Evolutionary conservation across 2,329 filamentous ascomycete genomes (phyloP).

Genomic region (Coniochaeta sp.): DNA sequence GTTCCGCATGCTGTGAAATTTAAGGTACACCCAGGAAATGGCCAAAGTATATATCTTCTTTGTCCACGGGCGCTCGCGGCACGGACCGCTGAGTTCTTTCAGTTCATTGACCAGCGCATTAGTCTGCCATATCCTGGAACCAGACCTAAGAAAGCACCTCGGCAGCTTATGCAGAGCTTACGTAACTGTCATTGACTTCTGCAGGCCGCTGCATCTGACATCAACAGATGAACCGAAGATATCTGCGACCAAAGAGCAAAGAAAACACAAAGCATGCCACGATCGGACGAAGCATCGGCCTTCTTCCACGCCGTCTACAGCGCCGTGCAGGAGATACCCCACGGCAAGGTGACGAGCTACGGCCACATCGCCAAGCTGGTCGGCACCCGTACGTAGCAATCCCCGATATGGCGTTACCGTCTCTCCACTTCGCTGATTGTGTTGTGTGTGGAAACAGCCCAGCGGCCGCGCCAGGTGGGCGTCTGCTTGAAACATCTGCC

Average conservation of each 20-base stretch:
- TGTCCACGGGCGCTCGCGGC: neutral
- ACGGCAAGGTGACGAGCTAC: conserved; percentile 80
- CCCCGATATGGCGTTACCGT: neutral
- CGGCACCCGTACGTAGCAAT: conserved; percentile 55
- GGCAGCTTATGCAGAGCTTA: neutral
- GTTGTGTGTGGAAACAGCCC: conserved; percentile 41
- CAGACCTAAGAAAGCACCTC: neutral
- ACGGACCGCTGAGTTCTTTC: neutral
- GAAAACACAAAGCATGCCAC: conserved; percentile 48
- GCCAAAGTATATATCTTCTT: neutral
- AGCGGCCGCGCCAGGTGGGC: conserved; percentile 77
- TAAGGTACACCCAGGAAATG: neutral
- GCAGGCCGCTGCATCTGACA: neutral
- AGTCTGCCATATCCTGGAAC: too few relatives aligned
- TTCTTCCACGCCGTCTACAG: conserved; percentile 75
- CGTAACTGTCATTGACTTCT: neutral
- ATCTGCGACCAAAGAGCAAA: neutral
- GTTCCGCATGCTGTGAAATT: too few relatives aligned
- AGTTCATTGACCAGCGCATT: too few relatives aligned
- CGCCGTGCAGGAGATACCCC: conserved; percentile 78
- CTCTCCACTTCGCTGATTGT: neutral
- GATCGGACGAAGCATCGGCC: conserved; percentile 65
- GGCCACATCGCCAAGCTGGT: conserved; percentile 70
- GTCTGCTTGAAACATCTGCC: conserved; percentile 84
- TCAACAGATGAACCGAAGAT: neutral